phyloP scores from a whole-genome alignment of 2,329 filamentous ascomycete genomes.

The Nigrograna mackinnonii region DNA sequence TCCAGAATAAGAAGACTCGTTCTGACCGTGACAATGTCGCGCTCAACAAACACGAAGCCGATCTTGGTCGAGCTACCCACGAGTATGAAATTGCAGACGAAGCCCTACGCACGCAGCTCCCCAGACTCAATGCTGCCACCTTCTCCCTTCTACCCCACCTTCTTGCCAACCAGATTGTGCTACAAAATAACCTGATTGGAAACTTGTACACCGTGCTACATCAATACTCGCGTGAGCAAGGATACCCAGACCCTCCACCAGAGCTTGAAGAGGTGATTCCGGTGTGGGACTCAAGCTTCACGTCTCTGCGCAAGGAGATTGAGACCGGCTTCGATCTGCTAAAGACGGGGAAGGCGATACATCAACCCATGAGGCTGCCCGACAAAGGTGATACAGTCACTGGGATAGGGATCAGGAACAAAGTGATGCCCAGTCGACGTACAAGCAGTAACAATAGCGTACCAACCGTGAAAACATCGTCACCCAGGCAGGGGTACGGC shows the following conservation, averaged over 20 bases:
- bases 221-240: constrained; percentile 70
- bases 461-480: constrained; percentile 31
- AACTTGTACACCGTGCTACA: constrained; percentile 79
- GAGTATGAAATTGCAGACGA: constrained; percentile 77
- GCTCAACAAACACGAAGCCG: constrained; percentile 71
- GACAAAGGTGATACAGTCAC: constrained; percentile 51
- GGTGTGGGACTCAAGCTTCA: constrained; percentile 66
- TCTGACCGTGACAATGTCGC: constrained; percentile 74
- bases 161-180: constrained; percentile 70
- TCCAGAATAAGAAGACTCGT: constrained; percentile 70
- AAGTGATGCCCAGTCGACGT: constrained; percentile 35
- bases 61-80: constrained; percentile 68
- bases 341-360: constrained; percentile 67
- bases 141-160: constrained; percentile 77
- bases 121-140: constrained; percentile 69
- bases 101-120: constrained; percentile 71
- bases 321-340: constrained; percentile 67
- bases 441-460: constrained; percentile 40
- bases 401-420: constrained; percentile 52
- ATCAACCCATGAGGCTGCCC: constrained; percentile 57
- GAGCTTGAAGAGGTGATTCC: constrained; percentile 72
- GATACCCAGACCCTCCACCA: constrained; percentile 72
- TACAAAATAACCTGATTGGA: constrained; percentile 77
- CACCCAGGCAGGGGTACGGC: constrained; percentile 25
- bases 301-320: constrained; percentile 65